Conservation (phyloP, 352 stramenopile species). For the Discostella stelligera region DNA sequence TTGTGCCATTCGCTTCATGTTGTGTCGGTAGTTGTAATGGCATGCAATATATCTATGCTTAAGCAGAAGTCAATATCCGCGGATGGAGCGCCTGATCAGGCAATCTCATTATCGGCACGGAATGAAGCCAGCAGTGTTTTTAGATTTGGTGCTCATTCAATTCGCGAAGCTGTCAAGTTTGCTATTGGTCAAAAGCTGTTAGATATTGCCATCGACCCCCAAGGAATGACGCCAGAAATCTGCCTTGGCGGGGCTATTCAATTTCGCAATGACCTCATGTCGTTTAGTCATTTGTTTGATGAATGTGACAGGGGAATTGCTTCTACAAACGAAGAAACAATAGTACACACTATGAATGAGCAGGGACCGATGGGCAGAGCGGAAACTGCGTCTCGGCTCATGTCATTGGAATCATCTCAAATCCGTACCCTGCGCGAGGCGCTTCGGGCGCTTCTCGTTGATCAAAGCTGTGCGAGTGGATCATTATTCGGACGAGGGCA, state of each 20-base stretch:
- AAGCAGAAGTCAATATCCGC: constrained; percentile 9
- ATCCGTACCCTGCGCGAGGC: constrained; percentile 46
- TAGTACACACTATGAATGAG: constrained; percentile 7
- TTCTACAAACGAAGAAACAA: background rate
- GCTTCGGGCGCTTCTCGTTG: constrained; percentile 44
- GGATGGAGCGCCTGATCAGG: background rate
- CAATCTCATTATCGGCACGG: background rate
- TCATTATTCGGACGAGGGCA: constrained; percentile 20
- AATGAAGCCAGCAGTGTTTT: constrained; percentile 16
- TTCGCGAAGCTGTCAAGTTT: constrained; percentile 47
- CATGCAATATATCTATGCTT: constrained; percentile 12
- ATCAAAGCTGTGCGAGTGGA: constrained; percentile 15
- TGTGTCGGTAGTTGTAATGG: constrained; percentile 22
- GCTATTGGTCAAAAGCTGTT: constrained; percentile 66
- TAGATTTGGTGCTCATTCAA: constrained; percentile 37
- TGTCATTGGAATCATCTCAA: constrained; percentile 43
- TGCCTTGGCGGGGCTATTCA: constrained; percentile 43
- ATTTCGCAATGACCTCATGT: constrained; percentile 61
- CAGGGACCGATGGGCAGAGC: constrained; percentile 34
- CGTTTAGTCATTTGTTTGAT: constrained; percentile 26
- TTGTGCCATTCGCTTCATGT: constrained; percentile 51
- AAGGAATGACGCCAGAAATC: constrained; percentile 64
- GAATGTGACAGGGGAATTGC: background rate
- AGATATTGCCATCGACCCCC: constrained; percentile 65
- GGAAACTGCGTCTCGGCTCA: constrained; percentile 52